These are phyloP conservation scores for Chlamydomonas urium DNA, from an alignment of 139 green algal species.

Conservation along the genomic window DNA sequence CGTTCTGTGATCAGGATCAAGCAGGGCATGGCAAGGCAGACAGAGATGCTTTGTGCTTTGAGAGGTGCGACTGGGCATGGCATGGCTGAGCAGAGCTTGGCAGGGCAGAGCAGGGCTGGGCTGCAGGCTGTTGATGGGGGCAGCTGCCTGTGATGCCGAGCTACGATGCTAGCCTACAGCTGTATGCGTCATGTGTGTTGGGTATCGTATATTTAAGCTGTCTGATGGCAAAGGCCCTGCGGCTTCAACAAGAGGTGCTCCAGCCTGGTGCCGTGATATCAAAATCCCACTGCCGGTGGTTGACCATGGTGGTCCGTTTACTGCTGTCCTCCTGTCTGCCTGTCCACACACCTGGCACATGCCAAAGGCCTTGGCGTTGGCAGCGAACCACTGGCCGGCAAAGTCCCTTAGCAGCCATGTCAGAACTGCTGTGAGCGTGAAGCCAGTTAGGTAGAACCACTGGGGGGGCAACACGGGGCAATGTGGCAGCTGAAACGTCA, in stretches of 20 bases:
- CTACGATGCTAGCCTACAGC: not conserved
- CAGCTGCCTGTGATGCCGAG: not conserved
- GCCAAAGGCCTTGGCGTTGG: not conserved
- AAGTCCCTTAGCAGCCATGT: slow-evolving; percentile 9
- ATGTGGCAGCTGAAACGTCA: too few species aligned
- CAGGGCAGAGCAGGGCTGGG: not conserved
- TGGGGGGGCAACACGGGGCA: too few species aligned
- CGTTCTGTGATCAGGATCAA: too few species aligned
- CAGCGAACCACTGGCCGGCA: slow-evolving; percentile 2
- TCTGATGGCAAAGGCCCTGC: not conserved
- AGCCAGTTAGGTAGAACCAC: slow-evolving; percentile 9
- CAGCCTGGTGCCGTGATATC: not conserved
- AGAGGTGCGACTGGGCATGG: not conserved
- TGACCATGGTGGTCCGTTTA: not conserved
- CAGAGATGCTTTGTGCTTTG: not conserved
- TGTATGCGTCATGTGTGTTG: not conserved
- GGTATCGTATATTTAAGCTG: not conserved
- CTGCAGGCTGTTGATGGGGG: not conserved
- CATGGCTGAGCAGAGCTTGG: not conserved
- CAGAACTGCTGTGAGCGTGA: not conserved
- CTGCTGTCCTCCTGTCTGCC: not conserved
- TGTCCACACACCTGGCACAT: not conserved
- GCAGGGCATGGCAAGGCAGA: too few species aligned
- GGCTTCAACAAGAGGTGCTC: not conserved
- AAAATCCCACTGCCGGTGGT: not conserved